A percentile compares a stretch with the other conserved stretches of the same genome.
Evolutionary conservation across 306 rosid species (phyloP).

Genomic region (Pterocarpus santalinus): DNA sequence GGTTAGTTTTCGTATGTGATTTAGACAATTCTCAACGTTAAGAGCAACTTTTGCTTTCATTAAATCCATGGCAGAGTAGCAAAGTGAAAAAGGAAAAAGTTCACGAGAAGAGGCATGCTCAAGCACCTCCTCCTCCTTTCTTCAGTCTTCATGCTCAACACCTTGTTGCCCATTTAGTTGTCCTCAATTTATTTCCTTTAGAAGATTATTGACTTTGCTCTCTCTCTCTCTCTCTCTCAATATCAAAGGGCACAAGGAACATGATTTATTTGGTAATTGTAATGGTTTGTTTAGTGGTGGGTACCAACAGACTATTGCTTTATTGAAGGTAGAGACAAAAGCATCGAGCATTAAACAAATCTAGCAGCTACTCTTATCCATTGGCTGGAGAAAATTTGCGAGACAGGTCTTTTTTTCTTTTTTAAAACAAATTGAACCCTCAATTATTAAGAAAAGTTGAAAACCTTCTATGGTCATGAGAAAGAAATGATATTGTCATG

Average conservation of each 20-base stretch:
- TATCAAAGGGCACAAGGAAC: slow-evolving; percentile 1
- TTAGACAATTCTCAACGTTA: slow-evolving; percentile 25
- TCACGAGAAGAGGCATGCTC: slow-evolving; percentile 43
- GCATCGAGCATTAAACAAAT: slow-evolving; percentile 41
- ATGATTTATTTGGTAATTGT: slow-evolving; percentile 38
- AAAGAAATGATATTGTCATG: slow-evolving; percentile 26
- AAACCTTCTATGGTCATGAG: neutral
- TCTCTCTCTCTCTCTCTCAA: no score
- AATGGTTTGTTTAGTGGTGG: slow-evolving; percentile 51
- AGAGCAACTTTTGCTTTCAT: slow-evolving; percentile 51
- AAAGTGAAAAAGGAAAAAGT: slow-evolving; percentile 3
- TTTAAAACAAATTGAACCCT: neutral
- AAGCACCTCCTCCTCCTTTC: neutral
- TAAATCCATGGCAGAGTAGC: slow-evolving; percentile 11
- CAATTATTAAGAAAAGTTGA: slow-evolving; percentile 43
- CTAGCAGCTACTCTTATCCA: slow-evolving; percentile 40
- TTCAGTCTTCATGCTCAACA: slow-evolving; percentile 9
- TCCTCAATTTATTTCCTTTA: slow-evolving; percentile 32
- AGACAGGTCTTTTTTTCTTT: slow-evolving; percentile 1
- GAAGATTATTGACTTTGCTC: neutral
- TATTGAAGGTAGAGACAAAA: slow-evolving; percentile 44
- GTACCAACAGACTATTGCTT: slow-evolving; percentile 42
- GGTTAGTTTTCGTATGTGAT: slow-evolving; percentile 44
- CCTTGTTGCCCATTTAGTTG: slow-evolving; percentile 1
- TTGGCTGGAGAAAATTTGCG: slow-evolving; percentile 26